These are phyloP conservation scores for Candida sp. DNA, from an alignment of 1,139 yeast genomes.

Conservation along the genomic window DNA sequence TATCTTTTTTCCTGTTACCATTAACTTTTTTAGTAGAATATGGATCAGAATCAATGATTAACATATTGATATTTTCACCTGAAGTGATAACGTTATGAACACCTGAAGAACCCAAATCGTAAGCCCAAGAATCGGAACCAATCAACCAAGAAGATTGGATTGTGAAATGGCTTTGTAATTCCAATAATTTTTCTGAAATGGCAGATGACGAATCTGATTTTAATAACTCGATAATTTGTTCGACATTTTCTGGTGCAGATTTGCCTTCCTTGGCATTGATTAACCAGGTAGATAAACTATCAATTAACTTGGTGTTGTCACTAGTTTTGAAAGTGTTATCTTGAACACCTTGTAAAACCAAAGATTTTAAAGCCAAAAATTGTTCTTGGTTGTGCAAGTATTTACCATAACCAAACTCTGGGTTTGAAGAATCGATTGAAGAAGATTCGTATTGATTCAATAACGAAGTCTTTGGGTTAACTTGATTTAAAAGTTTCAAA, in stretches of 20 bases:
- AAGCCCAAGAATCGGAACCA: constrained; percentile 96
- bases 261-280: constrained; percentile 35
- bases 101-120: constrained; percentile 89
- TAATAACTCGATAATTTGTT: constrained; percentile 40
- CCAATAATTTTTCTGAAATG: constrained; percentile 42
- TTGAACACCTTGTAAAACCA: constrained; percentile 51
- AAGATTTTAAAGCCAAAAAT: constrained; percentile 41
- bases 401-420: constrained; percentile 87
- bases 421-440: constrained; percentile 51
- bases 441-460: constrained; percentile 47
- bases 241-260: constrained; percentile 18
- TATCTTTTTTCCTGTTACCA: constrained; percentile 77
- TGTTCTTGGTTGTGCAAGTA: constrained; percentile 58
- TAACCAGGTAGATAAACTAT: constrained; percentile 69
- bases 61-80: constrained; percentile 76
- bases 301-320: constrained; percentile 48
- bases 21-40: constrained; percentile 39
- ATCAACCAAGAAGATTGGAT: constrained; percentile 72
- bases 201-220: constrained; percentile 36
- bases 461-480: constrained; percentile 48
- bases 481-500: constrained; percentile 68
- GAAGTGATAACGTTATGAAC: constrained; percentile 81
- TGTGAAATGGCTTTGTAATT: constrained; percentile 41
- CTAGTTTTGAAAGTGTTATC: constrained; percentile 44
- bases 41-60: constrained; percentile 93